Percentiles rank a stretch among this genome's conserved stretches.
phyloP scores from a whole-genome alignment of 2,329 filamentous ascomycete species.

The Apiospora rasikravindrae region DNA sequence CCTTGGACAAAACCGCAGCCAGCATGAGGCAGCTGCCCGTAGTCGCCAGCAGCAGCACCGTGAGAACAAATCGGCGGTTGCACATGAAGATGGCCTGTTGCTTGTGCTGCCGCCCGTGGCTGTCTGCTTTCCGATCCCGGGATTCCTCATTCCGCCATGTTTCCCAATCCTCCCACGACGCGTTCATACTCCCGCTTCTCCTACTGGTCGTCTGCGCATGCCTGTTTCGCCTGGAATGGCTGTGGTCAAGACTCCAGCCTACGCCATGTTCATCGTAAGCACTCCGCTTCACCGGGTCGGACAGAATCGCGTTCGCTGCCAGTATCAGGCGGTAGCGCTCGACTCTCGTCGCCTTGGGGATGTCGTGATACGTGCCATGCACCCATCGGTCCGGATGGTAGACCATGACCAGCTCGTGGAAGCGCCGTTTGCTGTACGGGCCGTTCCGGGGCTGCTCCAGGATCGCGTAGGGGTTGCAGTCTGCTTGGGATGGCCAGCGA shows the following conservation, averaged over 20 bases:
- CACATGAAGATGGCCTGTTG: not conserved
- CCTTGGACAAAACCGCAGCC: not conserved
- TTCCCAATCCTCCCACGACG: not conserved
- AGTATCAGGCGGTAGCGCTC: constrained; percentile 74
- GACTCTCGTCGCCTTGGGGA: constrained; percentile 50
- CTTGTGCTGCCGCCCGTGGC: not conserved
- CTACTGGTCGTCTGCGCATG: not conserved
- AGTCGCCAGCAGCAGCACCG: not conserved
- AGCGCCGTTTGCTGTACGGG: constrained; percentile 17
- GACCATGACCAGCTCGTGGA: constrained; percentile 21
- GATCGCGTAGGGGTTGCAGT: constrained; percentile 6
- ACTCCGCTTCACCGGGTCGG: constrained; percentile 73
- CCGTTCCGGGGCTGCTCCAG: constrained; percentile 12
- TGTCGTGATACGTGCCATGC: constrained; percentile 9
- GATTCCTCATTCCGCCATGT: not conserved
- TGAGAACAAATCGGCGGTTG: not conserved
- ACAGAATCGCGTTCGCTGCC: constrained; percentile 86
- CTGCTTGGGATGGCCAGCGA: constrained; percentile 10
- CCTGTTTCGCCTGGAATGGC: not conserved
- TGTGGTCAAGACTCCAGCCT: not conserved
- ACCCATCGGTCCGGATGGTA: constrained; percentile 23
- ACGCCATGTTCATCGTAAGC: constrained; percentile 38
- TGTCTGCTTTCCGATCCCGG: too few species aligned
- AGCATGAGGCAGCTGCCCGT: not conserved
- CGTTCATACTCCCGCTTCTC: not conserved